Conservation (phyloP, 371 early-diverging fungal species). For the Saksenaea oblongispora region DNA sequence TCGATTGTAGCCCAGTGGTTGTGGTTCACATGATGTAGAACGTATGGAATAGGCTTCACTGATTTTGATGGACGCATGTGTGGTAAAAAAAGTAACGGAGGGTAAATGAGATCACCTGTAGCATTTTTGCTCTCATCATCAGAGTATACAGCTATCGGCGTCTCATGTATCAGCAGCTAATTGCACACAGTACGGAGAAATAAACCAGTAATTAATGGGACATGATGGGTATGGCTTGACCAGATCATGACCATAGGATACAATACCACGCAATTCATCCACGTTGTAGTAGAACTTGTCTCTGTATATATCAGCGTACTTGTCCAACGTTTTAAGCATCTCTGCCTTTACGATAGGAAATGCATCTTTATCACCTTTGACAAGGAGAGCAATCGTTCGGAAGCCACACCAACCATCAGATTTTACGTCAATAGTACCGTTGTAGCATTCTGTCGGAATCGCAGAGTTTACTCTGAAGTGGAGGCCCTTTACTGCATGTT, state of each 20-base stretch:
- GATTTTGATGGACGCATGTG: background rate
- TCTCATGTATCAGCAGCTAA: background rate
- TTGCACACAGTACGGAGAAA: background rate
- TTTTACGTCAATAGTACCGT: background rate
- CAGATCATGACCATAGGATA: background rate
- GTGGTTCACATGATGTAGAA: background rate
- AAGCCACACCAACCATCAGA: background rate
- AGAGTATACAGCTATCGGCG: background rate
- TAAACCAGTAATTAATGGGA: background rate
- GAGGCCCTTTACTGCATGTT: background rate
- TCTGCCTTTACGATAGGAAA: background rate
- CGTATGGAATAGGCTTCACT: background rate
- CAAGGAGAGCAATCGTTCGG: slow-evolving; percentile 10
- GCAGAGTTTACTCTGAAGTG: background rate
- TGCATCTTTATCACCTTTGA: background rate
- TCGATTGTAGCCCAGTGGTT: background rate
- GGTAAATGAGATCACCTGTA: background rate
- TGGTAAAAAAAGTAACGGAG: background rate
- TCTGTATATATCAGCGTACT: background rate
- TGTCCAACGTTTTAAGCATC: background rate
- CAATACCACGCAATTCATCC: background rate
- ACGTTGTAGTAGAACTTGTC: background rate
- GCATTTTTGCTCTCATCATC: background rate
- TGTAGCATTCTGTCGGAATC: background rate
- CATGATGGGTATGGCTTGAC: background rate